These are phyloP conservation scores for Flaveria linearis DNA, from an alignment of 129 eudicot genomes.

Conservation along the genomic window DNA sequence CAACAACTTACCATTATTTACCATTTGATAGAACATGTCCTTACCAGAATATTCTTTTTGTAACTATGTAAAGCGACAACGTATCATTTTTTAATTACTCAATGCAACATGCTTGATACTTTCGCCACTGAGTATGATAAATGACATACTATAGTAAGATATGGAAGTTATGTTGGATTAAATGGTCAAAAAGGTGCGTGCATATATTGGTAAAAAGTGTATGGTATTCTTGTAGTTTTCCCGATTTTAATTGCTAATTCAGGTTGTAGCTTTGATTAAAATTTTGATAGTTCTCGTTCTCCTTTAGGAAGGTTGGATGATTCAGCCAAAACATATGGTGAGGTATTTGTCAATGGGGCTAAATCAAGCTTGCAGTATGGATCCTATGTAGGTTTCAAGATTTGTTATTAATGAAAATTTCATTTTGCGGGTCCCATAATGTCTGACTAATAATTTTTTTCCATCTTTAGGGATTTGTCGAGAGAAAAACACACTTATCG, in stretches of 20 bases:
- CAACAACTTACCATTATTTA: background rate
- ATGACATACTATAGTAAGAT: background rate
- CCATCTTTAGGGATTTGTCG: slow-evolving; percentile 50
- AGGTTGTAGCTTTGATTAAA: slow-evolving; percentile 9
- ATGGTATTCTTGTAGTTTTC: background rate
- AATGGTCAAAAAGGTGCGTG: background rate
- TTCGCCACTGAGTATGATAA: background rate
- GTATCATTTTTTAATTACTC: background rate
- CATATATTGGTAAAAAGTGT: background rate
- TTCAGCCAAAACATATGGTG: slow-evolving; percentile 77
- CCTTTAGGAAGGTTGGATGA: slow-evolving; percentile 83
- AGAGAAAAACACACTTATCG: slow-evolving; percentile 67
- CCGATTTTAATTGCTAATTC: slow-evolving; percentile 3
- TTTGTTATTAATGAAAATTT: background rate
- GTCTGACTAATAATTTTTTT: background rate
- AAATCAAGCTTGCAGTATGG: slow-evolving; percentile 68
- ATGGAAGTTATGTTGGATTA: background rate
- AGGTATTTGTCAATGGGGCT: slow-evolving; percentile 74
- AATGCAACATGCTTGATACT: background rate
- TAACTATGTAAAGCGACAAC: background rate
- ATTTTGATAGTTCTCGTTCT: background rate
- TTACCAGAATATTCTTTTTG: background rate
- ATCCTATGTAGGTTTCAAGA: slow-evolving; percentile 65
- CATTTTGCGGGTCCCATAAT: background rate
- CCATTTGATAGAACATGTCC: background rate